phyloP scores from a whole-genome alignment of 208 protist species.

The Leishmania braziliensis region DNA sequence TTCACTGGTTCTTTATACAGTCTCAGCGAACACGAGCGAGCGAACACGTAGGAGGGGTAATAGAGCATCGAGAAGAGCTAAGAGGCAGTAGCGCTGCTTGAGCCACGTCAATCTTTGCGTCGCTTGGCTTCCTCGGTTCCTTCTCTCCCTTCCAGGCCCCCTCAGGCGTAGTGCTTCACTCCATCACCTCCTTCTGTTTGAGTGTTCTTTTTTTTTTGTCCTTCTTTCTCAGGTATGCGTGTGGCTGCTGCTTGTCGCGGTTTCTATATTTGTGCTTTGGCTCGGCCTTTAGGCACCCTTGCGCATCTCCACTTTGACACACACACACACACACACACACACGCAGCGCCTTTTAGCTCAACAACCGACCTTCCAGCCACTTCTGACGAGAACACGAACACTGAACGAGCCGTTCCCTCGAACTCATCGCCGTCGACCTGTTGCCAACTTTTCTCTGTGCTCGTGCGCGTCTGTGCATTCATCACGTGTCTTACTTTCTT shows the following conservation, averaged over 20 bases:
- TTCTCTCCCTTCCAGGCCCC: neutral
- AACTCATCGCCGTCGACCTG: neutral
- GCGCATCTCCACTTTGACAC: neutral
- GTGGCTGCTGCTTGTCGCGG: neutral
- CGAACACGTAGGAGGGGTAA: neutral
- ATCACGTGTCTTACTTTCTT: conserved; percentile 9
- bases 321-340: neutral
- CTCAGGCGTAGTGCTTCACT: neutral
- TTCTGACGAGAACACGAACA: no score
- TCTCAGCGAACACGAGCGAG: neutral
- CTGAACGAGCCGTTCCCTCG: neutral
- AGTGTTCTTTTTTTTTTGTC: neutral
- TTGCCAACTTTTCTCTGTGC: neutral
- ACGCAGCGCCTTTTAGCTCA: neutral
- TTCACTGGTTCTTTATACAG: neutral
- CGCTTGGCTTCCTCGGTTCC: neutral
- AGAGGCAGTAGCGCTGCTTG: neutral
- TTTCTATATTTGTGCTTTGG: neutral
- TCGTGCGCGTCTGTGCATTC: neutral
- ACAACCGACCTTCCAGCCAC: neutral
- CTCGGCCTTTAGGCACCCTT: neutral
- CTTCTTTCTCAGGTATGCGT: neutral
- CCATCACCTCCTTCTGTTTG: neutral
- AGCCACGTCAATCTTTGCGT: neutral
- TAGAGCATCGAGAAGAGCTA: neutral